phyloP scores from a whole-genome alignment of 257 asterid genomes.

The Lycium ferocissimum region DNA sequence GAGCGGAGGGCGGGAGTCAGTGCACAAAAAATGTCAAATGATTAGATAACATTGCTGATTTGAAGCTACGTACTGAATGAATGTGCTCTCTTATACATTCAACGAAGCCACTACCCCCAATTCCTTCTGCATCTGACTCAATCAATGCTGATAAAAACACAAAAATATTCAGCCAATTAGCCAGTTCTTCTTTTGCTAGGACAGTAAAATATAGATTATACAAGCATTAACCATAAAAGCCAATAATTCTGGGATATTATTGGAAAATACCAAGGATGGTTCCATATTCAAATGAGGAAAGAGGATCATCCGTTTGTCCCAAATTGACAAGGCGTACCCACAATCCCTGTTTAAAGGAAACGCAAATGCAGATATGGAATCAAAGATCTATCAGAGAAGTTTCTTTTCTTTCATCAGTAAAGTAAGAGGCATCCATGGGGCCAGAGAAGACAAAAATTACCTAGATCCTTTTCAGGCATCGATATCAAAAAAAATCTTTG shows the following conservation, averaged over 20 bases:
- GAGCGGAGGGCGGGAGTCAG: not conserved
- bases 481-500: not conserved
- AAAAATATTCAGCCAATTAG: conserved; percentile 39
- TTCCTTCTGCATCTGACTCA: conserved; percentile 98
- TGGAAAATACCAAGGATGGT: conserved; percentile 77
- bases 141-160: conserved; percentile 68
- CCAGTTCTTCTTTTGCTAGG: conserved; percentile 34
- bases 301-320: conserved; percentile 97
- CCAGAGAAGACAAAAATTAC: conserved; percentile 15
- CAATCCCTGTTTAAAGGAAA: conserved; percentile 63
- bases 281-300: conserved; percentile 96
- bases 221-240: conserved; percentile 13
- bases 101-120: conserved; percentile 97
- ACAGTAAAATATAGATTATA: conserved; percentile 7
- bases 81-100: conserved; percentile 97
- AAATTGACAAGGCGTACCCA: conserved; percentile 92
- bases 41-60: conserved; percentile 25
- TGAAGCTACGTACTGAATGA: conserved; percentile 69
- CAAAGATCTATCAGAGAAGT: conserved; percentile 7
- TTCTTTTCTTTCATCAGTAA: not conserved
- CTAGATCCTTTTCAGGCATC: conserved; percentile 21
- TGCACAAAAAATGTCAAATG: conserved; percentile 18
- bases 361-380: conserved; percentile 33
- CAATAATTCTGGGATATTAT: conserved; percentile 22
- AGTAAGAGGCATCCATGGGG: conserved; percentile 24